Conservation (phyloP, 2,329 filamentous ascomycete genomes). For the Fusarium torulosum region DNA sequence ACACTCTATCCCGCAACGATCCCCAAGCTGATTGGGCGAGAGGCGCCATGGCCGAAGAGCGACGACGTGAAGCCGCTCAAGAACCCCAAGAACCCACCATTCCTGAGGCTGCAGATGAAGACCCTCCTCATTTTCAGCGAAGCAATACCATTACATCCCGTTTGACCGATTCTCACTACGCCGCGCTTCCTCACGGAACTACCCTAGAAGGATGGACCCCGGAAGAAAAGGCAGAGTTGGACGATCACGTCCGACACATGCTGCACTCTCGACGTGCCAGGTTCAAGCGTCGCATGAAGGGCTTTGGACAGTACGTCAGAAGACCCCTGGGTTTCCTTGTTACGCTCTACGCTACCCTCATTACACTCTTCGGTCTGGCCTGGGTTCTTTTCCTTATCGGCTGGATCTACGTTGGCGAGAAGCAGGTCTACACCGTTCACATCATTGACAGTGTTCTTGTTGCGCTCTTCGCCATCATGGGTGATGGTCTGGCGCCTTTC, state of each 20-base stretch:
- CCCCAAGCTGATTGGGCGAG: slow-evolving; percentile 44
- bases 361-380: slow-evolving; percentile 85
- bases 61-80: slow-evolving; percentile 33
- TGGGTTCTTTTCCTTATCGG: slow-evolving; percentile 94
- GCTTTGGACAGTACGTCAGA: slow-evolving; percentile 82
- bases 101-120: slow-evolving; percentile 20
- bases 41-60: slow-evolving; percentile 36
- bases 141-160: slow-evolving; percentile 74
- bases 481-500: slow-evolving; percentile 79
- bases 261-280: slow-evolving; percentile 83
- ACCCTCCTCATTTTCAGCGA: slow-evolving; percentile 52
- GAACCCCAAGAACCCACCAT: neutral
- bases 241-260: slow-evolving; percentile 90
- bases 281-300: slow-evolving; percentile 83
- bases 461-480: slow-evolving; percentile 77
- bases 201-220: slow-evolving; percentile 79
- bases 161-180: slow-evolving; percentile 78
- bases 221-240: slow-evolving; percentile 80
- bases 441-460: slow-evolving; percentile 79
- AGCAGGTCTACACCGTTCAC: slow-evolving; percentile 77
- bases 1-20: slow-evolving; percentile 71
- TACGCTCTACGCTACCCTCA: slow-evolving; percentile 83
- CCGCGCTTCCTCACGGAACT: slow-evolving; percentile 81
- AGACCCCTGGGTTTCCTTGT: slow-evolving; percentile 85
- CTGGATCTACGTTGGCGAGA: slow-evolving; percentile 85